Evolutionary conservation across 331 rosid species (phyloP), one percentile per base, ranked within the genome.

Genomic region (Malus hybrid): DNA sequence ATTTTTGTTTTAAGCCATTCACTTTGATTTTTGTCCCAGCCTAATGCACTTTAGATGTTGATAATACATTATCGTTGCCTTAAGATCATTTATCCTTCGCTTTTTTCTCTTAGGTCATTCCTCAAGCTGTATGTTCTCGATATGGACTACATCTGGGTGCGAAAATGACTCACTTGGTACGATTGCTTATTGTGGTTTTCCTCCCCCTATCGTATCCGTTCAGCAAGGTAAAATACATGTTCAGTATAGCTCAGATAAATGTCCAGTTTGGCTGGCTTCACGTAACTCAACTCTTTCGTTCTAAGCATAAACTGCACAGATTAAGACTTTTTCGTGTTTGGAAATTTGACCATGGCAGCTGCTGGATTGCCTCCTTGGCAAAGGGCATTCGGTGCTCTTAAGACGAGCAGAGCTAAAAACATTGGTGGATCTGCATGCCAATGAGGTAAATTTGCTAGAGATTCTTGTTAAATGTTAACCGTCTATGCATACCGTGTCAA

Each of bases 91-190:
- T 24, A 32, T 44, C 10, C 16, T 19, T 46, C 6, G 9, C 73
- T 1, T 55, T 28, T 39, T 16, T 75, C 16, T 13, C n/a, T 68
- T 34, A 89, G 98, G 81, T 93, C 79, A 78, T 93, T 73, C 97
- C 98, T 76, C 97, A 90, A 85, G 91, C 96, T 74, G 86, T 93
- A 7, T 84, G 88, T 39, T 79, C 96, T 22, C 70, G 96, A 53
- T 74, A 90, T 82, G 97, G 96, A 78, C 81, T 87, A 11, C 19
- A 79, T 46, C 66, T 93, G 6, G 98, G 97, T 6, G 96, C 95
- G 75, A 84, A 74, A 62, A 60, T 85, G 80, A 84, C 83, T 77
- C 73, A 72, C 60, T 71, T 89, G 57, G 88, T 85, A 77, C 87
- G 84, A 11, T 18, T 91, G 53, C 89, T 91, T 70, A 72, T 87